Percentiles rank a stretch among this genome's conserved stretches.
These are phyloP conservation scores for Phytophthora sansomeana DNA, from an alignment of 352 stramenopile genomes.

Conservation along the genomic window DNA sequence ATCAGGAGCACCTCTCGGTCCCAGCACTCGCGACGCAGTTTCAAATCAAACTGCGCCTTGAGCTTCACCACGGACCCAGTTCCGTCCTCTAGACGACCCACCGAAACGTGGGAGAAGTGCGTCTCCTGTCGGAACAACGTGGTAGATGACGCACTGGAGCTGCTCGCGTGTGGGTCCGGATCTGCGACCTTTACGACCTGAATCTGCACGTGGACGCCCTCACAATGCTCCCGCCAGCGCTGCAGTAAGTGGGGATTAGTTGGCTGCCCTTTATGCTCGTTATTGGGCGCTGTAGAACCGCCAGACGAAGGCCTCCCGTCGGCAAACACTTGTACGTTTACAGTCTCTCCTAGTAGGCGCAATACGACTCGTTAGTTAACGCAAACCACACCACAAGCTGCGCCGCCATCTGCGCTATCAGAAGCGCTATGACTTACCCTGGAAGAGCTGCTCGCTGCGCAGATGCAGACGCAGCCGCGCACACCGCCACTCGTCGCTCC, in stretches of 20 bases:
- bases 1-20: conserved; percentile 58
- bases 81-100: conserved; percentile 11
- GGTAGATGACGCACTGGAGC: conserved; percentile 17
- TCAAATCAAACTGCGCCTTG: conserved; percentile 62
- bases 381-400: conserved; percentile 10
- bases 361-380: conserved; percentile 6
- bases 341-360: conserved; percentile 44
- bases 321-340: conserved; percentile 50
- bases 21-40: conserved; percentile 71
- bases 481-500: conserved; percentile 74
- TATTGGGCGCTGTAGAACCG: not conserved
- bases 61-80: conserved; percentile 32
- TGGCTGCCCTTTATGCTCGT: not conserved
- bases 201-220: conserved; percentile 60
- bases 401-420: not conserved
- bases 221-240: conserved; percentile 55
- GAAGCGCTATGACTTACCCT: conserved; percentile 42
- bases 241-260: conserved; percentile 13
- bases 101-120: conserved; percentile 45
- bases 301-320: conserved; percentile 23
- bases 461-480: conserved; percentile 61
- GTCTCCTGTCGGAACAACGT: conserved; percentile 74
- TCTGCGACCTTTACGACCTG: conserved; percentile 44
- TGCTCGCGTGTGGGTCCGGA: conserved; percentile 20
- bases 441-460: conserved; percentile 66